Evolutionary conservation across 768 basidiomycete genomes (phyloP).

Genomic region (Lentinus brumalis): DNA sequence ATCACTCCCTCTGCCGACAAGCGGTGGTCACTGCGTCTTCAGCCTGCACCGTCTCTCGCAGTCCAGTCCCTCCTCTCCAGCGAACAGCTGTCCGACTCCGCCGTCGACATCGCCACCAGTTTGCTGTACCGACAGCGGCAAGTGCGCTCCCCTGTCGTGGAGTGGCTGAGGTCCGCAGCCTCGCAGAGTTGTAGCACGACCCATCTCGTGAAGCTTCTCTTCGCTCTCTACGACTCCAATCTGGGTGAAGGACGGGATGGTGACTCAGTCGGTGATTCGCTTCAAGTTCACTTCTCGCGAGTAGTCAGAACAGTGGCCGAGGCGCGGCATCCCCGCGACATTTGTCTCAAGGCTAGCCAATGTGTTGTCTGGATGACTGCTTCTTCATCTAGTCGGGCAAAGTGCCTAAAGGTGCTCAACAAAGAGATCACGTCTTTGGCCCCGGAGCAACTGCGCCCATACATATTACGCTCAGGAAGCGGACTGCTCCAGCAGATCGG

Average conservation of each 20-base stretch:
- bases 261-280: neutral
- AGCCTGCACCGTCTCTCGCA: neutral
- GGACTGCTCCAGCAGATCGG: neutral
- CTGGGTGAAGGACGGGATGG: neutral
- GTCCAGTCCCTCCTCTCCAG: neutral
- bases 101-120: conserved; percentile 22
- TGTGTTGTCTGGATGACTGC: conserved; percentile 3
- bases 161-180: conserved; percentile 25
- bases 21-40: conserved; percentile 18
- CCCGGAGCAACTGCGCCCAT: conserved; percentile 4
- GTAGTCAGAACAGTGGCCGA: conserved; percentile 17
- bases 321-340: neutral
- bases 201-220: conserved; percentile 26
- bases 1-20: neutral
- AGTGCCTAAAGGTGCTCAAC: conserved; percentile 4
- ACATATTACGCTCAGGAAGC: neutral
- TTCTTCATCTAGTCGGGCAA: neutral
- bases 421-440: neutral
- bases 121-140: conserved; percentile 21
- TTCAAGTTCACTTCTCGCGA: conserved; percentile 22
- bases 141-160: neutral
- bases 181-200: conserved; percentile 5
- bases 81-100: conserved; percentile 17
- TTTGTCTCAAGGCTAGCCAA: conserved; percentile 1
- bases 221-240: conserved; percentile 13